Evolutionary conservation across 2,329 filamentous ascomycete genomes (phyloP), one percentile per base, ranked within the genome.

Genomic region (Hymenoscyphus occultus): DNA sequence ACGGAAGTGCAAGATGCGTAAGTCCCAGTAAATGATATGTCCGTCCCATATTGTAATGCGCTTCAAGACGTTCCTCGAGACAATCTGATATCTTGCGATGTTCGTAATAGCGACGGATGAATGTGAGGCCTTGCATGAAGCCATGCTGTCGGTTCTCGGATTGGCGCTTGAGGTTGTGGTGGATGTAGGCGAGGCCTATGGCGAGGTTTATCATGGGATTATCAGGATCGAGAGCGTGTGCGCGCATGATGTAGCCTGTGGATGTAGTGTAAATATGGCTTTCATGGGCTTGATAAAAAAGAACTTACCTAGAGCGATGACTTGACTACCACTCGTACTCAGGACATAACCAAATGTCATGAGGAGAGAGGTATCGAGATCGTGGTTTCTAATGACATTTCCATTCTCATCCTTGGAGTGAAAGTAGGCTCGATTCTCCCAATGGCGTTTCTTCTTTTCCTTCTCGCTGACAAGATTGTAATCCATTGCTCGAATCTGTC

Each of bases 271-370:
- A 45, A 45, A 6, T 6, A 45, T 45, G 14, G 16, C 4, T 35
- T 45, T 14, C 14, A 16, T 45, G 40, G 13, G 3, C 6, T 16
- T 10, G 16, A n/a, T 5, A n/a, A 7, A n/a, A 7, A n/a, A 2
- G n/a, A 60, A 76, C 79, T 70, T 78, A 87, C 89, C 93, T 40
- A 98, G 80, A 0, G 95, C 91, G 71, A 90, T 91, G 14, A 88
- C 87, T 77, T 95, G 96, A 70, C 89, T 92, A 60, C 89, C 91
- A 2, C 92, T 92, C 0, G 89, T 89, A 72, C 92, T 93, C 5
- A 97, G 82, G 66, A 97, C 92, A 74, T 98, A 91, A 0, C 91
- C 95, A 74, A 97, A 98, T 0, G 97, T 84, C 76, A 93, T 90
- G 13, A 99, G 83, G 10, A 98, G 82, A 32, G 89, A 90, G 7